A percentile compares a stretch with the other conserved stretches of the same genome.
Evolutionary conservation across 352 stramenopile species (phyloP).

Genomic region (Pythium rhizo-oryzae): DNA sequence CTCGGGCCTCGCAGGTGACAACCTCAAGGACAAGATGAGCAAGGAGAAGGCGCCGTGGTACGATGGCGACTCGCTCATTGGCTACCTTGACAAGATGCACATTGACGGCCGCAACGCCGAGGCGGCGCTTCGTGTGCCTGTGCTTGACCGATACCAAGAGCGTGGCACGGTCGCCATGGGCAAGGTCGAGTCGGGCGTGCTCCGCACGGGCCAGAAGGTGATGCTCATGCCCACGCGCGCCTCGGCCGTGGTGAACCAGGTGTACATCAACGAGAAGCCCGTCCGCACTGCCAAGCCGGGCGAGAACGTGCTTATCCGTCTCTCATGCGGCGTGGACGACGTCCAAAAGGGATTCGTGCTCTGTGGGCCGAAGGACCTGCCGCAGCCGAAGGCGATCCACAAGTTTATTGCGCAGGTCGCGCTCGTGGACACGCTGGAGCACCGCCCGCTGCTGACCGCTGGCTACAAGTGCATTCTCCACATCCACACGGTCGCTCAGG

Average conservation of each 20-base stretch:
- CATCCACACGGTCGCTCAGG: constrained; percentile 96
- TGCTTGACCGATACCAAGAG: constrained; percentile 98
- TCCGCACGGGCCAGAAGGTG: constrained; percentile 94
- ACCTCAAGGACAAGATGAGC: constrained; percentile 58
- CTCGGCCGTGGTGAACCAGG: constrained; percentile 64
- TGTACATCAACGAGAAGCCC: constrained; percentile 94
- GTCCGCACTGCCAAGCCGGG: constrained; percentile 95
- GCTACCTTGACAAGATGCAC: constrained; percentile 92
- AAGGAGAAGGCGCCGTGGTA: constrained; percentile 73
- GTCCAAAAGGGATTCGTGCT: constrained; percentile 95
- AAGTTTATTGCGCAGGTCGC: constrained; percentile 93
- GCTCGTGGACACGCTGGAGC: constrained; percentile 97
- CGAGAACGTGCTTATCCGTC: constrained; percentile 98
- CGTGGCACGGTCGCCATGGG: constrained; percentile 97
- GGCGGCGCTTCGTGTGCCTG: constrained; percentile 93
- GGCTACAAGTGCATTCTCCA: constrained; percentile 98
- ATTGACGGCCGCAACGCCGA: constrained; percentile 91
- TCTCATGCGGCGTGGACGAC: constrained; percentile 88
- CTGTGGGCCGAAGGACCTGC: constrained; percentile 64
- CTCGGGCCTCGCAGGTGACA: constrained; percentile 81
- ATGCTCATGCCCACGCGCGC: constrained; percentile 94
- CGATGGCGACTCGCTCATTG: constrained; percentile 89
- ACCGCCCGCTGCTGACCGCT: constrained; percentile 95
- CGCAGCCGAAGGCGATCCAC: constrained; percentile 63
- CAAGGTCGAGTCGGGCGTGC: constrained; percentile 97